Percentiles rank a stretch among this genome's conserved stretches.
phyloP scores from a whole-genome alignment of 805 yeast species.

The Cyberlindnera lachancei region DNA sequence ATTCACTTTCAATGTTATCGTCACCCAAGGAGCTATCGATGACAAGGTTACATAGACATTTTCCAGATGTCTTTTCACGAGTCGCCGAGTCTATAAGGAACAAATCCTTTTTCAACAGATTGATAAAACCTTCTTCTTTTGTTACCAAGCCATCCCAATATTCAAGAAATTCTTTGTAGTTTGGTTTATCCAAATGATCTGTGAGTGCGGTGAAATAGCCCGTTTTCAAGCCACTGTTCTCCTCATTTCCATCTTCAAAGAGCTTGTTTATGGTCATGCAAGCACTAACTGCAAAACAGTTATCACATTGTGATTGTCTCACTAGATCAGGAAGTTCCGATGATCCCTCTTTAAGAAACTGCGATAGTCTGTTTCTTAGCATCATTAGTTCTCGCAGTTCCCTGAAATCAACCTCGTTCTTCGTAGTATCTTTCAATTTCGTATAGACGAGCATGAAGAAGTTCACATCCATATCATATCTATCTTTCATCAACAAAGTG shows the following conservation, averaged over 20 bases:
- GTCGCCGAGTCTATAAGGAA: constrained; percentile 45
- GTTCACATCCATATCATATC: constrained; percentile 63
- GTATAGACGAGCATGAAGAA: constrained; percentile 72
- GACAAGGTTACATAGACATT: constrained; percentile 44
- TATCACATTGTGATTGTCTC: constrained; percentile 48
- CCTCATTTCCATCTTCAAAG: constrained; percentile 49
- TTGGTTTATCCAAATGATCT: constrained; percentile 35
- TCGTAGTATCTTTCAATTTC: constrained; percentile 44
- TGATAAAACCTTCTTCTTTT: constrained; percentile 60
- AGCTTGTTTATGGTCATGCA: constrained; percentile 65
- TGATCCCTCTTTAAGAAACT: constrained; percentile 42
- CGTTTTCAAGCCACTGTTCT: constrained; percentile 42
- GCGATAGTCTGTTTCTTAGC: constrained; percentile 64
- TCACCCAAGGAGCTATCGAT: constrained; percentile 26
- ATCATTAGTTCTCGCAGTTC: constrained; percentile 66
- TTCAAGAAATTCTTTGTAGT: constrained; percentile 48
- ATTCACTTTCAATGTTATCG: constrained; percentile 15
- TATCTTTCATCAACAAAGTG: constrained; percentile 67
- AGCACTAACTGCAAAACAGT: constrained; percentile 45
- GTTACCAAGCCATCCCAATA: constrained; percentile 72
- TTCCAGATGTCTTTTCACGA: constrained; percentile 55
- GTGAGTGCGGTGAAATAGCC: constrained; percentile 44
- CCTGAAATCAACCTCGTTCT: constrained; percentile 41
- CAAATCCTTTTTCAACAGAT: constrained; percentile 49
- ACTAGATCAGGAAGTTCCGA: constrained; percentile 47